Evolutionary conservation across 164 flowering plant species (phyloP), one percentile per base, ranked within the genome.

Genomic region (Taxillus chinensis): DNA sequence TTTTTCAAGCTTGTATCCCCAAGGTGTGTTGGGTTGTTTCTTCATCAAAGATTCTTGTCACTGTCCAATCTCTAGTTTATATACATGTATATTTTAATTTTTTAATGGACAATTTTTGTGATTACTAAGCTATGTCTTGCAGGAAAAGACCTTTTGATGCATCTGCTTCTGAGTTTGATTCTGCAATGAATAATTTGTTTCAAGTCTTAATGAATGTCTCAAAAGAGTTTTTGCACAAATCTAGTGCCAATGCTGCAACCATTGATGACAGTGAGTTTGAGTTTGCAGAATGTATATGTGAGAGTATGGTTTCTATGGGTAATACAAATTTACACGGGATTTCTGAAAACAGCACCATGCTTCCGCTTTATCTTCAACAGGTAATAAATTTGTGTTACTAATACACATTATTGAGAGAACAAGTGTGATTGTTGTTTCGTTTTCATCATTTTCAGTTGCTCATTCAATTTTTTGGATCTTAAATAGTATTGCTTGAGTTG

Each of bases 281-380:
- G 75, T 91, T 87, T 81, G 93, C 86, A 1, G 99, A 91, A 69
- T 82, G 72, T 67, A 70, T 91, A 68, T 91, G 99, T 75, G 99
- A 89, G 73, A 89, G 96, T 73, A 76, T 95, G 95, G 92, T 86
- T 58, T 83, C 87, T 65, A 68, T 95, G 79, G 97, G 97, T 54
- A 79, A 86, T 64, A 68, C 81, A 38, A 84, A 91, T 78, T 77
- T 95, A 77, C 85, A 82, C 40, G 87, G 84, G 74, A 74, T 91
- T 70, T 69, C 83, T 62, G 76, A 75, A 38, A 81, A 87, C 62
- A 70, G 55, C 72, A 57, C 67, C 46, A 41, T 70, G 10, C 80
- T 95, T 57, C 60, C 84, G 60, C 71, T 76, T 57, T 91, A 83
- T 70, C 74, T 89, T 56, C 85, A 91, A 63, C 93, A 84, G 99